Percentiles rank a stretch among this genome's conserved stretches.
Evolutionary conservation across 345 rosid species (phyloP).

Genomic region (Kandelia obovata): DNA sequence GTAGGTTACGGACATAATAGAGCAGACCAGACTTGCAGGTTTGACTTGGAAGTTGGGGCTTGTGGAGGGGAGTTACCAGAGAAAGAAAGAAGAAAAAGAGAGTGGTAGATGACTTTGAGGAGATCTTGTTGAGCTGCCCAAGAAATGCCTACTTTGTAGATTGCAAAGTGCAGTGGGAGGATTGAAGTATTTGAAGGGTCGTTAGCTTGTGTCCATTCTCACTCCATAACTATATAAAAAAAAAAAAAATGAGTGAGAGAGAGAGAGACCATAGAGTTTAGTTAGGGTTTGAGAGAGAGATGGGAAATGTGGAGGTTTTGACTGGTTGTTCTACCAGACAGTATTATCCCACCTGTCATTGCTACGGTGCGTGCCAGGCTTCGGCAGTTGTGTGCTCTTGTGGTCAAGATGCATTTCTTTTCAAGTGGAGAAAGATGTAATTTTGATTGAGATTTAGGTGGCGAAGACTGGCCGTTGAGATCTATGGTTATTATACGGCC

Average conservation of each 20-base stretch:
- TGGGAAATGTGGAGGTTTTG: conserved; percentile 31
- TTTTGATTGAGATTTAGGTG: conserved; percentile 18
- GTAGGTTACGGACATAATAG: not conserved
- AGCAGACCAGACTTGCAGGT: conserved; percentile 30
- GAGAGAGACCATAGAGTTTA: conserved; percentile 2
- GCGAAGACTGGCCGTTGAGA: conserved; percentile 33
- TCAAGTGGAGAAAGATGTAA: too few species aligned
- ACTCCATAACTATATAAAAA: not conserved
- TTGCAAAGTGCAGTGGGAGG: not conserved
- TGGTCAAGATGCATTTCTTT: not conserved
- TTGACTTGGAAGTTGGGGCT: not conserved
- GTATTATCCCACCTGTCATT: conserved; percentile 13
- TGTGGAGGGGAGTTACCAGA: not conserved
- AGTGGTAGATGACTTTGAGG: conserved; percentile 49
- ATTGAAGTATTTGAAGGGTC: conserved; percentile 38
- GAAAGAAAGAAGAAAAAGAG: conserved; percentile 4
- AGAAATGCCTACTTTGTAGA: conserved; percentile 16
- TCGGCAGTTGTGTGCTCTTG: not conserved
- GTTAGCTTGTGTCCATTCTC: conserved; percentile 20
- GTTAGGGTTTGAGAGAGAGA: not conserved
- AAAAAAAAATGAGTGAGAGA: not conserved
- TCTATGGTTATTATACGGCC: not conserved
- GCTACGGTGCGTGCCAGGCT: not conserved
- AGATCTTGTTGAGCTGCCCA: conserved; percentile 19
- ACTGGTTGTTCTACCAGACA: conserved; percentile 94